Evolutionary conservation across 306 rosid species (phyloP).

Genomic region (Sophora flavescens): DNA sequence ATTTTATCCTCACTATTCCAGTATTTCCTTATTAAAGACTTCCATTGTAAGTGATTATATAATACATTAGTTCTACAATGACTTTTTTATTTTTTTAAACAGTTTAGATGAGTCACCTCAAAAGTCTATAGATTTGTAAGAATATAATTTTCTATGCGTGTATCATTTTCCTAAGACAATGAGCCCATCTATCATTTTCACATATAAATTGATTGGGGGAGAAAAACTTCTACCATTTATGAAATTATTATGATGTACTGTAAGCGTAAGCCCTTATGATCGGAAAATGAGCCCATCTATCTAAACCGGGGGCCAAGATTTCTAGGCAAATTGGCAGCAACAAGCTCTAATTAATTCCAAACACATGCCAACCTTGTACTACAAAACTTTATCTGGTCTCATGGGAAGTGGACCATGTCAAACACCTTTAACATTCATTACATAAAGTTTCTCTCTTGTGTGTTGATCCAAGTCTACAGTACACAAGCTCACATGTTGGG

Average conservation of each 20-base stretch:
- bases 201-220: too few relatives aligned
- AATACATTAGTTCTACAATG: not conserved
- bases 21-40: not conserved
- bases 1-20: too few relatives aligned
- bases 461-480: slow-evolving; percentile 21
- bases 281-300: slow-evolving; percentile 13
- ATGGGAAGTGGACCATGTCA: slow-evolving; percentile 28
- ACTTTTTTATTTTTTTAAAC: too few relatives aligned
- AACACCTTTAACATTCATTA: slow-evolving; percentile 21
- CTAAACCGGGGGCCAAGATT: not conserved
- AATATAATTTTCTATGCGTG: not conserved
- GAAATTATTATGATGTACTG: not conserved
- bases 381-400: slow-evolving; percentile 10
- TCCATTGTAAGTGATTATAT: not conserved
- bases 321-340: not conserved
- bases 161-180: not conserved
- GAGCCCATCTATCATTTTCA: not conserved
- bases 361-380: not conserved
- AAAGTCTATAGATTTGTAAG: too few relatives aligned
- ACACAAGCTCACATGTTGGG: slow-evolving; percentile 39
- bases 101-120: too few relatives aligned
- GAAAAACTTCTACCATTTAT: not conserved
- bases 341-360: not conserved
- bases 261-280: slow-evolving; percentile 11
- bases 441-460: slow-evolving; percentile 8